phyloP scores from a whole-genome alignment of 169 alveolate genomes.

The Neospora caninum region DNA sequence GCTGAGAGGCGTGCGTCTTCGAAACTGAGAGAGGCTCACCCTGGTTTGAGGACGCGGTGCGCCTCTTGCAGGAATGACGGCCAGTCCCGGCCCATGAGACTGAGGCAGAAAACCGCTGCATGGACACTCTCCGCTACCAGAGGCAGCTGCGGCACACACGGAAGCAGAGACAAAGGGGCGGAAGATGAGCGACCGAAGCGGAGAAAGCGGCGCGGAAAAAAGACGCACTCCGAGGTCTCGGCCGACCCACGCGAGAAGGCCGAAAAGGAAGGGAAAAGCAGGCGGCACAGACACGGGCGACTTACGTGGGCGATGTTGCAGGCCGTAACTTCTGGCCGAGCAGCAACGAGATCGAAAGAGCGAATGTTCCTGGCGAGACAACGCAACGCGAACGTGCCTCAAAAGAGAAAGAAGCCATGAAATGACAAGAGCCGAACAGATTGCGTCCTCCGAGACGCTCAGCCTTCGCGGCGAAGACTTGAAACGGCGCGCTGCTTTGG shows the following conservation, averaged over 20 bases:
- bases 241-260: too few relatives aligned
- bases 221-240: slow-evolving; percentile 67
- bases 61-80: slow-evolving; percentile 84
- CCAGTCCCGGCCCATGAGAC: slow-evolving; percentile 89
- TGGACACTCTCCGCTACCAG: slow-evolving; percentile 71
- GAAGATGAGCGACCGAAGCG: not conserved
- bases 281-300: too few relatives aligned
- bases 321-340: not conserved
- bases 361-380: not conserved
- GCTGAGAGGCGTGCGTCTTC: not conserved
- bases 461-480: too few relatives aligned
- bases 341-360: slow-evolving; percentile 27
- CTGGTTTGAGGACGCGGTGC: slow-evolving; percentile 74
- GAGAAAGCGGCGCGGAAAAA: not conserved
- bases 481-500: too few relatives aligned
- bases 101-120: slow-evolving; percentile 81
- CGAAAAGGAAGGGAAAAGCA: too few relatives aligned
- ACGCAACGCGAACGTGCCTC: not conserved
- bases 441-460: too few relatives aligned
- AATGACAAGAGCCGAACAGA: too few relatives aligned
- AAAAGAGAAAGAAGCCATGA: not conserved
- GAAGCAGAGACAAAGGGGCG: not conserved
- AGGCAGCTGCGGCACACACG: slow-evolving; percentile 74
- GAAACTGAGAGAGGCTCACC: slow-evolving; percentile 24
- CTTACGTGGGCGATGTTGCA: slow-evolving; percentile 9